Evolutionary conservation across 2,329 filamentous ascomycete species (phyloP), one percentile per base, ranked within the genome.

Genomic region (Annulohypoxylon truncatum): DNA sequence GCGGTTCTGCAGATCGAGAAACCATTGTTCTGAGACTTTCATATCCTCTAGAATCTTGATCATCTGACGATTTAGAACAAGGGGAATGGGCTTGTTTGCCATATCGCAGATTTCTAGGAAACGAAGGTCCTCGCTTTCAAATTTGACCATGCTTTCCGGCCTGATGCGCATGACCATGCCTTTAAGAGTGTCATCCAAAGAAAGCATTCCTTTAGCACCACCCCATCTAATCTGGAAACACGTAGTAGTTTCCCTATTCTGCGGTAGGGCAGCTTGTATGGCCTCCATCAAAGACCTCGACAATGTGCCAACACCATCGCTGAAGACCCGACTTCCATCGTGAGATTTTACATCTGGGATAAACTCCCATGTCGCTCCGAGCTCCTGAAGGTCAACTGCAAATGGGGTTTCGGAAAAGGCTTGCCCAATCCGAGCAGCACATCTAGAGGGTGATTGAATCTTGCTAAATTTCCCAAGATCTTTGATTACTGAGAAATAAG

Each of bases 1-100:
- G n/a, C 81, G 79, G 0, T 82, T 79, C 76, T 96, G 93, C 0
- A 92, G 78, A 0, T 82, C 73, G 9, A 90, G 74, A 69, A 97
- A 95, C 75, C 86, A 90, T 0, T 78, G 60, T 0, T 80, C 73
- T 0, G 82, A 75, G 0, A 91, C 88, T 0, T 85, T 84, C 76
- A 95, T 88, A 69, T 96, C 93, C 73, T 97, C 93, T 0, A 97
- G 77, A 4, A 96, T 93, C 75, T 96, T 96, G 79, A 96, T 93
- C 66, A 94, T 83, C 69, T 92, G 92, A 0, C 91, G 88, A 73
- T 96, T 96, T 1, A 96, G 83, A 15, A 89, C 87, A 70, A 94
- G 82, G 0, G 86, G 86, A 5, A 95, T 83, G 0, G 92, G 89
- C 53, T 84, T 87, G 35, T 87, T 88, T 0, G 88, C 89, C 42